Base-by-base conservation (phyloP, 1,284 basidiomycete species). In the Malassezia sp. region DNA sequence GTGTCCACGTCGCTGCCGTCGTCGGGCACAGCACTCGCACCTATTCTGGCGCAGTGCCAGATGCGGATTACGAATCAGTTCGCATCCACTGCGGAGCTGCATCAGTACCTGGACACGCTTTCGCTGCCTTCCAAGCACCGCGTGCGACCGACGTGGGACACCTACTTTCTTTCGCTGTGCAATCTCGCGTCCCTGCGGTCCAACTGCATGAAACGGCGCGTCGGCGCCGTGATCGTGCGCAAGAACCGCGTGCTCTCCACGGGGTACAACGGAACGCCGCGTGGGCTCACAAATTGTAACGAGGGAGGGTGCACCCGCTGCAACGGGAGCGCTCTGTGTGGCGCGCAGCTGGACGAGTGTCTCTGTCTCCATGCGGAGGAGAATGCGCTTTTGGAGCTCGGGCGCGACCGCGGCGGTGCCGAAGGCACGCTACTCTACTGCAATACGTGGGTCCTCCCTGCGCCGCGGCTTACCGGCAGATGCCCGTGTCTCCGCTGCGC, bases 361-460 rank as follows among this genome's bases (percentile, higher is more conserved):
- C 74, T 97, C 0, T 99, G 93, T 68, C 74, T 99, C 14, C 93
- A 99, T 68, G 93, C 93, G 0, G 93, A 99, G 71, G 93, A 99
- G 73, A 99, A 97, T 63, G 93, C 91, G 0, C 75, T 97, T 7
- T 73, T 97, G 9, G 91, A 96, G 73, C 86, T 86, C 0, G 89
- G 91, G 3, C 43, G 67, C 1, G 55, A 53, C 26, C 86, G 87
- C 3, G 75, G 76, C 27, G 84, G 61, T 0, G 57, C 60, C 0
- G 54, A 58, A 20, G 84, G 57, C 9, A 80, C 85, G 0, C 83
- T 85, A 8, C 72, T 99, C 18, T 99, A 97, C 71, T 97, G 91
- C 73, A 80, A 80, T 52, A 80, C 79, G 73, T 79, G 42, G 60
- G 75, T 49, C 3, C 27, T 14, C 5, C 26, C 20, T 12, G 20